Conservation (phyloP, 495 filamentous ascomycete genomes). For the Penicillium ucsense region DNA sequence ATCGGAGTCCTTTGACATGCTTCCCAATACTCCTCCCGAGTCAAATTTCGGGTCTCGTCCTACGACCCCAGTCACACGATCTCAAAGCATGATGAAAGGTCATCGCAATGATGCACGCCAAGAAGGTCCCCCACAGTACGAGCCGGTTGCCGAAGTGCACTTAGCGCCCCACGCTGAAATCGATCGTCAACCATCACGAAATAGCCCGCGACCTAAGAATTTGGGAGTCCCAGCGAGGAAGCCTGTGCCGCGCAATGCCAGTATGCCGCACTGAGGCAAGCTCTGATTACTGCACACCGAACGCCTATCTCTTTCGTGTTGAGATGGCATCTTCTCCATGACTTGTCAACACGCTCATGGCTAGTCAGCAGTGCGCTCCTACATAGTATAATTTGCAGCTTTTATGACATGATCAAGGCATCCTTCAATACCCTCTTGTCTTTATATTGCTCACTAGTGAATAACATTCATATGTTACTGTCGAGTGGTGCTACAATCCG, state of each 20-base stretch:
- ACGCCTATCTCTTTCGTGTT: too few relatives aligned
- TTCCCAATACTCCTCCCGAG: conserved; percentile 34
- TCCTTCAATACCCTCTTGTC: too few relatives aligned
- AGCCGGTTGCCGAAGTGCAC: conserved; percentile 18
- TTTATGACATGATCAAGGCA: too few relatives aligned
- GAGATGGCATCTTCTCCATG: too few relatives aligned
- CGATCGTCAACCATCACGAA: conserved; percentile 13
- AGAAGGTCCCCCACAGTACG: conserved; percentile 33
- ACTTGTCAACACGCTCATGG: too few relatives aligned
- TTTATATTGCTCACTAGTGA: too few relatives aligned
- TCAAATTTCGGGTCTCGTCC: conserved; percentile 30
- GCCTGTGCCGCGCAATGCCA: conserved; percentile 28
- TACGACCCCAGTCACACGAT: conserved; percentile 23
- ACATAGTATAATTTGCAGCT: too few relatives aligned
- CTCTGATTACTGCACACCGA: not conserved
- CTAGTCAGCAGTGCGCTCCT: too few relatives aligned
- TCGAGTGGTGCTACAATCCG: too few relatives aligned
- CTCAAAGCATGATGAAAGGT: conserved; percentile 32
- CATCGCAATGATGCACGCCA: conserved; percentile 20
- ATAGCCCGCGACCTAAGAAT: conserved; percentile 25
- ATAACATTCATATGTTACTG: too few relatives aligned
- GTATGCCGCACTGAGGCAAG: not conserved
- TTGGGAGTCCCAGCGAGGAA: conserved; percentile 33
- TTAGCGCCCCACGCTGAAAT: conserved; percentile 5
- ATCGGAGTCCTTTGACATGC: conserved; percentile 39